Evolutionary conservation across 805 yeast genomes (phyloP).

Genomic region (Yarrowia hollandica): DNA sequence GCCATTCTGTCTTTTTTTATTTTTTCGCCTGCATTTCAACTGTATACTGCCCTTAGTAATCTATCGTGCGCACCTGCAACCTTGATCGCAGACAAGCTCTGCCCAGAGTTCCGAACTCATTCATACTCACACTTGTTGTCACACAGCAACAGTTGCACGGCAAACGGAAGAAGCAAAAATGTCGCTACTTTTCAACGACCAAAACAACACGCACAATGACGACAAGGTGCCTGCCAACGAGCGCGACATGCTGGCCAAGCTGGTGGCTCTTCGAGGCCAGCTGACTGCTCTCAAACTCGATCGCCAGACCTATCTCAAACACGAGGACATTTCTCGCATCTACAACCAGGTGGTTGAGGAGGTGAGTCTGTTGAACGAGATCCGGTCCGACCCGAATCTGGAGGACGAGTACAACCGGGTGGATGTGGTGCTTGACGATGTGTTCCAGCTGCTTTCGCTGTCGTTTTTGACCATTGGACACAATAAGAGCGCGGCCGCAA

Average conservation of each 20-base stretch:
- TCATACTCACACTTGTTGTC: no score
- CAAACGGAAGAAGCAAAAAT: no score
- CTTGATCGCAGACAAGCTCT: no score
- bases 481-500: constrained; percentile 88
- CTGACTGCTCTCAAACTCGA: constrained; percentile 41
- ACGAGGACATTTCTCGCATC: constrained; percentile 39
- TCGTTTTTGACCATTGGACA: constrained; percentile 91
- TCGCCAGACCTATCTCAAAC: constrained; percentile 41
- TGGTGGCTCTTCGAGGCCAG: constrained; percentile 37
- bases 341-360: constrained; percentile 39
- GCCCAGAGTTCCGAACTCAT: no score
- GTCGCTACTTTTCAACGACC: neutral
- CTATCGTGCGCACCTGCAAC: no score
- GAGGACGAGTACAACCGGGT: constrained; percentile 46
- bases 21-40: no score
- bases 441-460: constrained; percentile 81
- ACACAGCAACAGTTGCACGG: no score
- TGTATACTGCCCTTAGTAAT: no score
- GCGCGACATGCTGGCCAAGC: constrained; percentile 37
- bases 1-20: no score
- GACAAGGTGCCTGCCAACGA: constrained; percentile 38
- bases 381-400: constrained; percentile 39
- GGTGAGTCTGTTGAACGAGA: constrained; percentile 39
- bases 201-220: neutral
- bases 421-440: constrained; percentile 80